Evolutionary conservation across 2,329 filamentous ascomycete species (phyloP), one percentile per base, ranked within the genome.

Genomic region (Cladosporium halotolerans): DNA sequence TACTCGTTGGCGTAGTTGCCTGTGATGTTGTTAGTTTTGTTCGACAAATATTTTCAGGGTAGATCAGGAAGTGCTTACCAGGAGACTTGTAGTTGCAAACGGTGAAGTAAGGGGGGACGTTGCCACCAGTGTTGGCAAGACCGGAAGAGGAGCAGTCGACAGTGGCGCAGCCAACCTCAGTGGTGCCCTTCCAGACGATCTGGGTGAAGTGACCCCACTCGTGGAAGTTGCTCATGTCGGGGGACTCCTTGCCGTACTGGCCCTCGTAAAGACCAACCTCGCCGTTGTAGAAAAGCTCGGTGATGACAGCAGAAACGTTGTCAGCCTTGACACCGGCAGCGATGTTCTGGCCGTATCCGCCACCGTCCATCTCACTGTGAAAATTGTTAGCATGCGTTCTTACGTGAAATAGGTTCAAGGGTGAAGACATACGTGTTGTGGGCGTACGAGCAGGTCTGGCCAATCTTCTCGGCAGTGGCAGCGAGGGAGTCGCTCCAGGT

Each of bases 341-440:
- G 55, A 97, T 85, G 79, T 97, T 99, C 76, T 99, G 93, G 41
- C 93, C 93, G 66, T 93, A 95, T 42, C 79, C 77, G 52, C 82
- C 82, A 47, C 74, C 77, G 57, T 81, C 80, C 44, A 79, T 74
- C 23, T 74, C 68, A 62, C 79, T 83, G 62, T 23, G 16, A 40
- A 55, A 34, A 13, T 33, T 55, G 63, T 77, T 57, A 77, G 71
- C 38, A 39, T 19, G 3, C 28, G 32, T 19, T 31, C 33, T 50
- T 11, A 2, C 3, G 23, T 5, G 32, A 31, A 6, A 45, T 28
- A 13, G 7, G 14, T 9, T 14, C 39, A 33, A 14, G 41, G 16
- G n/a, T n/a, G 50, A 28, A n/a, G n/a, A 76, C 83, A 75, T 80
- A 89, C 85, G 81, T 81, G 69, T 91, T 79, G 71, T 97, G 92